Conservation (phyloP, 75 land plant genomes). For the Gnetum montanum region DNA sequence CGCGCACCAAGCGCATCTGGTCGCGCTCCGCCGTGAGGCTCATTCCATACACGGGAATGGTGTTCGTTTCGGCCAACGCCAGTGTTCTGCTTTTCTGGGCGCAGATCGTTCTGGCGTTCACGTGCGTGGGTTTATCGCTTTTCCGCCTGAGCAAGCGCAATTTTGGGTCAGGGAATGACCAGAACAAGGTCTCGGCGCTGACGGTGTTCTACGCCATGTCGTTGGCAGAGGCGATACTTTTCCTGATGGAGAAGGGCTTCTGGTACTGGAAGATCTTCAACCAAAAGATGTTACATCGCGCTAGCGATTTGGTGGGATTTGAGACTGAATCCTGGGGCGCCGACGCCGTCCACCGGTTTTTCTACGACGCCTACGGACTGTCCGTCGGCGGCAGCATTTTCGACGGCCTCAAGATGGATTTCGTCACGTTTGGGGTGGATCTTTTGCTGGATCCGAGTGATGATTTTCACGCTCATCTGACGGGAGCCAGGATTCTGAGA, state of each 20-base stretch:
- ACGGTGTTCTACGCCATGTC: conserved; percentile 65
- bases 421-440: conserved; percentile 59
- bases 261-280: conserved; percentile 62
- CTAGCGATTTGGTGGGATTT: conserved; percentile 37
- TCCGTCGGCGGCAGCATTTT: conserved; percentile 74
- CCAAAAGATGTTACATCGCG: conserved; percentile 36
- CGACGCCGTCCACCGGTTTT: conserved; percentile 43
- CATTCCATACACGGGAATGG: conserved; percentile 43
- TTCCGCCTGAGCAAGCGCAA: conserved; percentile 36
- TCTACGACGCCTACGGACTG: conserved; percentile 71
- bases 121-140: conserved; percentile 51
- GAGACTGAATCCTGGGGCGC: conserved; percentile 11
- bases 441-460: conserved; percentile 35
- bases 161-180: conserved; percentile 3
- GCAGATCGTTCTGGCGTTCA: conserved; percentile 46
- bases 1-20: conserved; percentile 33
- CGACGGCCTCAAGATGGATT: conserved; percentile 80
- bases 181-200: conserved; percentile 41
- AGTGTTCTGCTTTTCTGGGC: conserved; percentile 53
- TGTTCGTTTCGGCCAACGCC: conserved; percentile 44
- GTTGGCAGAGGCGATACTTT: conserved; percentile 59
- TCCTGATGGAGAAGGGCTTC: conserved; percentile 68
- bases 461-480: conserved; percentile 42
- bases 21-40: conserved; percentile 40
- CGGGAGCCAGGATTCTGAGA: conserved; percentile 45